Conservation (phyloP, 106 monocot genomes). For the Triglochin maritima region DNA sequence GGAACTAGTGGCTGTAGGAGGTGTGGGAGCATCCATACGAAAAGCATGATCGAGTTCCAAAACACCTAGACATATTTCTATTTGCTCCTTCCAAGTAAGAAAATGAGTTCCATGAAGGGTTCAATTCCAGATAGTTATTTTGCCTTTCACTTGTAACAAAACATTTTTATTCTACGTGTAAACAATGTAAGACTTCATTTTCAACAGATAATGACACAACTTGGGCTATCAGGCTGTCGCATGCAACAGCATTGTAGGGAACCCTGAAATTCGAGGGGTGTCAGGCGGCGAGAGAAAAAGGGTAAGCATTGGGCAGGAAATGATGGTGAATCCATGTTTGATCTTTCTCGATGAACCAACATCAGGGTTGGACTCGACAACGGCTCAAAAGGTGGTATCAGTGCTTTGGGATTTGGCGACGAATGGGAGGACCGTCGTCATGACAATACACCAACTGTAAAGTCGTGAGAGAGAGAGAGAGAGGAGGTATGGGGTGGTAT, state of each 20-base stretch:
- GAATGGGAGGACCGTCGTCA: conserved; percentile 10
- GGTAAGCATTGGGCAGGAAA: conserved; percentile 19
- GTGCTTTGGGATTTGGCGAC: conserved; percentile 1
- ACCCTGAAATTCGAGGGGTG: conserved; percentile 6
- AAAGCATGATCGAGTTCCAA: too few relatives aligned
- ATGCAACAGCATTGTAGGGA: conserved; percentile 16
- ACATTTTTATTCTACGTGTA: too few relatives aligned
- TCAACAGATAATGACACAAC: conserved; percentile 1
- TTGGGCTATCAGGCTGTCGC: conserved; percentile 15
- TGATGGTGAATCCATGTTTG: conserved; percentile 12
- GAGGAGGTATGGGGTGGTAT: too few relatives aligned
- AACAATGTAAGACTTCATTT: too few relatives aligned
- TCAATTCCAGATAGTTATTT: too few relatives aligned
- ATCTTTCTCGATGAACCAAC: conserved; percentile 17
- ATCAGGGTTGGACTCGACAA: conserved; percentile 15
- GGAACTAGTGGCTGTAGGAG: too few relatives aligned
- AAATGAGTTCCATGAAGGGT: too few relatives aligned
- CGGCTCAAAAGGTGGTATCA: conserved; percentile 11
- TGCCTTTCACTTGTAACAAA: too few relatives aligned
- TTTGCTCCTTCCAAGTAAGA: too few relatives aligned
- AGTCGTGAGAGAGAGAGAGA: too few relatives aligned
- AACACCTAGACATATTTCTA: too few relatives aligned
- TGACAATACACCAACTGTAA: conserved; percentile 18
- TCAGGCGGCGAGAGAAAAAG: conserved; percentile 19
- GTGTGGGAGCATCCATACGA: too few relatives aligned